Conservation (phyloP, 768 basidiomycete species). For the Boletus insuetus region DNA sequence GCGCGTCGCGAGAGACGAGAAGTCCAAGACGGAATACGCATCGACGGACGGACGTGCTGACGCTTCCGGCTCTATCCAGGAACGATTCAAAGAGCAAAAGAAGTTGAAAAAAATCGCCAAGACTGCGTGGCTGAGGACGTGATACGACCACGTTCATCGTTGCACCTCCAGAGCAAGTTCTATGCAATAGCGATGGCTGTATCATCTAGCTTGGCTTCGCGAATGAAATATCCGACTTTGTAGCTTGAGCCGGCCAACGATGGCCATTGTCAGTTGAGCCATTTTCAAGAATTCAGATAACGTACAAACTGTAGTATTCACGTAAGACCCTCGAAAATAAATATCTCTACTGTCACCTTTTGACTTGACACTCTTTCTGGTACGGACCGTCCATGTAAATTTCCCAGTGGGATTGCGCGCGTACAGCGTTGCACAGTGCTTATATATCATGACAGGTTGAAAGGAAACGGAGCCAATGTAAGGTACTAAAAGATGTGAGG, state of each 20-base stretch:
- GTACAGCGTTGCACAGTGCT: no score
- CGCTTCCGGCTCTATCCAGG: conserved; percentile 41
- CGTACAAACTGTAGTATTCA: no score
- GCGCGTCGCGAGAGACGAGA: conserved; percentile 21
- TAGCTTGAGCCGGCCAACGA: neutral
- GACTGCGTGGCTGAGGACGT: conserved; percentile 81
- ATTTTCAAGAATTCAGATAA: no score
- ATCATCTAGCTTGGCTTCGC: neutral
- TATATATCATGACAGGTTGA: no score
- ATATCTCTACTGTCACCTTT: no score
- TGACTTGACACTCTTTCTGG: no score
- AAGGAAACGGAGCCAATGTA: no score
- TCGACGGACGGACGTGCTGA: conserved; percentile 27
- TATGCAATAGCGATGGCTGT: neutral
- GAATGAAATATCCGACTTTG: neutral
- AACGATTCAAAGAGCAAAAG: conserved; percentile 84
- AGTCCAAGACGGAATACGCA: conserved; percentile 16
- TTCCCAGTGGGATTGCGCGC: no score
- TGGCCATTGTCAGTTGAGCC: neutral
- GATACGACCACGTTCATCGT: conserved; percentile 2
- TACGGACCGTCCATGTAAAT: no score
- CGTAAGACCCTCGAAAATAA: no score
- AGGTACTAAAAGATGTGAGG: no score
- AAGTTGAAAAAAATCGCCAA: conserved; percentile 80
- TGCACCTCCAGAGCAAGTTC: neutral